Conservation (phyloP, 495 filamentous ascomycete genomes). For the Hypoxylon rickii region DNA sequence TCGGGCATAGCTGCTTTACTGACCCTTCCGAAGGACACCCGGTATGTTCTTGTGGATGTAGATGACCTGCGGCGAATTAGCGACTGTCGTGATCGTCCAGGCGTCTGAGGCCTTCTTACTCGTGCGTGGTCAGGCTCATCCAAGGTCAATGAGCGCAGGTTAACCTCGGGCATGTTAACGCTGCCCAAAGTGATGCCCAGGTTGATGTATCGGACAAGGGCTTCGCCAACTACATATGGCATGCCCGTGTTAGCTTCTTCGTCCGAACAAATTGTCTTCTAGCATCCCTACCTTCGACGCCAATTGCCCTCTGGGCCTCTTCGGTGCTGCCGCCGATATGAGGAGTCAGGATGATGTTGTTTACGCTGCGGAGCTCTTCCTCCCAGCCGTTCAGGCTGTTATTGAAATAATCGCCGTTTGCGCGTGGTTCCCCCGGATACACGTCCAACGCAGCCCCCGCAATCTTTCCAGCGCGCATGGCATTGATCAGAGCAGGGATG, state of each 20-base stretch:
- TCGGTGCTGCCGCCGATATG: slow-evolving; percentile 98
- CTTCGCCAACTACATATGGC: slow-evolving; percentile 65
- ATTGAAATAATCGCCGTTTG: slow-evolving; percentile 94
- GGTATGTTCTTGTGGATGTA: slow-evolving; percentile 97
- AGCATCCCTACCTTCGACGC: slow-evolving; percentile 65
- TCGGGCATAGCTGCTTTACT: slow-evolving; percentile 20
- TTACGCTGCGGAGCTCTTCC: slow-evolving; percentile 81
- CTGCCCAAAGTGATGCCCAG: slow-evolving; percentile 86
- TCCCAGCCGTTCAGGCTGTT: slow-evolving; percentile 82
- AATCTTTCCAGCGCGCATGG: slow-evolving; percentile 84
- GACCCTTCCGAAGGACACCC: slow-evolving; percentile 85
- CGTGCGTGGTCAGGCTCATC: slow-evolving; percentile 88
- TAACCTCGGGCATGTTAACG: slow-evolving; percentile 95
- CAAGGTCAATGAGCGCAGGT: slow-evolving; percentile 80
- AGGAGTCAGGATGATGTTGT: slow-evolving; percentile 92
- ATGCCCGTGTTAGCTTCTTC: slow-evolving; percentile 3
- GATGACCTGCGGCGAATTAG: slow-evolving; percentile 61
- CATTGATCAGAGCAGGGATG: slow-evolving; percentile 87
- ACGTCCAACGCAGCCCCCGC: slow-evolving; percentile 96
- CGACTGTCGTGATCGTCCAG: slow-evolving; percentile 3
- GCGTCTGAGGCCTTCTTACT: slow-evolving; percentile 47
- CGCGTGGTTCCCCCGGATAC: slow-evolving; percentile 89
- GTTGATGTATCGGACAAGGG: slow-evolving; percentile 90
- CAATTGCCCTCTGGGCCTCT: slow-evolving; percentile 96
- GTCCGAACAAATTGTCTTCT: background rate